phyloP scores from a whole-genome alignment of 768 basidiomycete genomes.

The Termitomyces sp. region DNA sequence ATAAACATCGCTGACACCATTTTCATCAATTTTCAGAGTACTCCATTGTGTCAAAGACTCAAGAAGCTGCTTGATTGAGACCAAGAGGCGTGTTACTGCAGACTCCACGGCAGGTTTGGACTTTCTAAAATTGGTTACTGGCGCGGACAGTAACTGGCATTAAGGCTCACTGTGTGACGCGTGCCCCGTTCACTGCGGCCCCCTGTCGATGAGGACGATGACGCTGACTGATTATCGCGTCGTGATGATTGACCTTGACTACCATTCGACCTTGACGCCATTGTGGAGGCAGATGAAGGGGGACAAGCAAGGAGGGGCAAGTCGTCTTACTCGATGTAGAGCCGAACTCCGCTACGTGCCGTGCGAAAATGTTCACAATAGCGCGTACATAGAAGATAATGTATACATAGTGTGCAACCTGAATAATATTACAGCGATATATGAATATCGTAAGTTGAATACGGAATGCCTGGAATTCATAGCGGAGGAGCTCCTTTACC shows the following conservation, averaged over 20 bases:
- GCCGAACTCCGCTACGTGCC: conserved; percentile 1
- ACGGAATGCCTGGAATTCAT: background rate
- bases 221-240: conserved; percentile 46
- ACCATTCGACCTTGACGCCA: conserved; percentile 23
- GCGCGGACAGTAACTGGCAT: background rate
- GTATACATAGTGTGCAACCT: background rate
- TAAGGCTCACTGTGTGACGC: conserved; percentile 30
- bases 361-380: conserved; percentile 8
- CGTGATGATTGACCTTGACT: conserved; percentile 37
- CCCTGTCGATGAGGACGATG: conserved; percentile 37
- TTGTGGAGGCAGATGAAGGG: conserved; percentile 9
- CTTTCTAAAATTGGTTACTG: conserved; percentile 6
- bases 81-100: conserved; percentile 85
- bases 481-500: conserved; percentile 41
- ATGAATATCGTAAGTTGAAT: background rate
- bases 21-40: conserved; percentile 60
- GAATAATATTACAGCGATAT: conserved; percentile 1
- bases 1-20: conserved; percentile 92
- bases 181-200: conserved; percentile 34
- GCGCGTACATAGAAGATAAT: no score
- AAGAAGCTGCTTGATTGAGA: conserved; percentile 92
- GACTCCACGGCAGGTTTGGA: conserved; percentile 78
- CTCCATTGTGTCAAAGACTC: conserved; percentile 88
- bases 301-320: no score
- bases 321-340: background rate